A percentile compares a stretch with the other conserved stretches of the same genome.
phyloP scores from a whole-genome alignment of 139 green algal species.

The Closterium sp. region DNA sequence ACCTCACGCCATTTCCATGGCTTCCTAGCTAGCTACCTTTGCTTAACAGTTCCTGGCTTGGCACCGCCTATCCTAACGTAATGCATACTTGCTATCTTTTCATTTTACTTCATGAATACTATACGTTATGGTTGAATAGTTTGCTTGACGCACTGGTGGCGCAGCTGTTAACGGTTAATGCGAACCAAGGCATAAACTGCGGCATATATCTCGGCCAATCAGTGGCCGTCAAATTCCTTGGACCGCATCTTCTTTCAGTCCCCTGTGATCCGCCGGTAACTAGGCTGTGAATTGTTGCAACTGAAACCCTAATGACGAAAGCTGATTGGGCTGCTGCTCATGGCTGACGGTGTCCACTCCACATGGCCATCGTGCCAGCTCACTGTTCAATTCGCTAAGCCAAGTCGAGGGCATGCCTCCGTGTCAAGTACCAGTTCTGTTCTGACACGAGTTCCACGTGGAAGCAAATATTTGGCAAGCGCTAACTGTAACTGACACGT shows the following conservation, averaged over 20 bases:
- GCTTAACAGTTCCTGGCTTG: no score
- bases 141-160: no score
- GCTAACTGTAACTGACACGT: background rate
- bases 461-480: background rate
- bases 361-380: background rate
- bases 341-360: background rate
- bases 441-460: background rate
- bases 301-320: background rate
- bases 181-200: no score
- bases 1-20: no score
- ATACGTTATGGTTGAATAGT: no score
- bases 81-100: no score
- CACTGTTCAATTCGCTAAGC: background rate
- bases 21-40: no score
- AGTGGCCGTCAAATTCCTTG: background rate
- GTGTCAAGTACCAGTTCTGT: background rate
- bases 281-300: background rate
- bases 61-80: no score
- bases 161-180: no score
- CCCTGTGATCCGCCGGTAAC: background rate
- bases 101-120: no score
- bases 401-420: background rate
- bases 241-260: background rate
- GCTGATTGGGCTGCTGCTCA: background rate
- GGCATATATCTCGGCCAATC: background rate